A percentile compares a stretch with the other conserved stretches of the same genome.
Conservation (phyloP, 106 monocot genomes). For the Dioscorea dumetorum region DNA sequence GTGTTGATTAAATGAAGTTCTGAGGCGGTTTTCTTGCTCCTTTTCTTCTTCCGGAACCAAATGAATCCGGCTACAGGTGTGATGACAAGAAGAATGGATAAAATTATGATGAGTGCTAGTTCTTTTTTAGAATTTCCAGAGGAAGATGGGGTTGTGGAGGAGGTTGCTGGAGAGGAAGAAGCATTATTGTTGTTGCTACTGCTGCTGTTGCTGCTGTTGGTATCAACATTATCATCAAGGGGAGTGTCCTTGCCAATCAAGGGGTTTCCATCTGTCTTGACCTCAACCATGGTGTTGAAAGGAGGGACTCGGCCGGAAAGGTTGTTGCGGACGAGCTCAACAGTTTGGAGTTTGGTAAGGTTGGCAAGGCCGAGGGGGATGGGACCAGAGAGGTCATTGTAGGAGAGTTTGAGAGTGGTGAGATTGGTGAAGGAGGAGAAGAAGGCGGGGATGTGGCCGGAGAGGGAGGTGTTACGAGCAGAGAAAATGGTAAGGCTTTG, state of each 20-base stretch:
- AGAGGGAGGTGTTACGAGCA: conserved; percentile 52
- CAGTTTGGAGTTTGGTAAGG: conserved; percentile 31
- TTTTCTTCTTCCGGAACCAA: too few relatives aligned
- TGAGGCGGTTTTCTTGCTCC: too few relatives aligned
- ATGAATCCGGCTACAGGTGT: too few relatives aligned
- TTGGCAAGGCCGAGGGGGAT: conserved; percentile 63
- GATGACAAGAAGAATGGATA: too few relatives aligned
- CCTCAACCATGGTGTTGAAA: conserved; percentile 14
- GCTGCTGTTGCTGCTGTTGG: conserved; percentile 49
- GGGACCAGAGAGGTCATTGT: conserved; percentile 75
- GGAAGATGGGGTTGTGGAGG: conserved; percentile 19
- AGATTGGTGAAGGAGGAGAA: conserved; percentile 32
- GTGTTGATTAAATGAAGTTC: too few relatives aligned
- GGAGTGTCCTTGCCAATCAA: conserved; percentile 49
- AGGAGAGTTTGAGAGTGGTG: conserved; percentile 46
- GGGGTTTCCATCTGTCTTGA: conserved; percentile 30
- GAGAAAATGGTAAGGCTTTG: conserved; percentile 33
- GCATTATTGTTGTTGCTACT: conserved; percentile 33
- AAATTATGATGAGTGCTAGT: too few relatives aligned
- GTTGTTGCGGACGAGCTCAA: conserved; percentile 58
- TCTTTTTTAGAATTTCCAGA: too few relatives aligned
- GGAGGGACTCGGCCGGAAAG: conserved; percentile 63
- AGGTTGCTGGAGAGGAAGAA: conserved; percentile 46
- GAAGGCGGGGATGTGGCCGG: conserved; percentile 49
- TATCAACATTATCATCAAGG: conserved; percentile 14